A percentile compares a stretch with the other conserved stretches of the same genome.
phyloP scores from a whole-genome alignment of 2,329 filamentous ascomycete species.

The Fusarium anguioides region DNA sequence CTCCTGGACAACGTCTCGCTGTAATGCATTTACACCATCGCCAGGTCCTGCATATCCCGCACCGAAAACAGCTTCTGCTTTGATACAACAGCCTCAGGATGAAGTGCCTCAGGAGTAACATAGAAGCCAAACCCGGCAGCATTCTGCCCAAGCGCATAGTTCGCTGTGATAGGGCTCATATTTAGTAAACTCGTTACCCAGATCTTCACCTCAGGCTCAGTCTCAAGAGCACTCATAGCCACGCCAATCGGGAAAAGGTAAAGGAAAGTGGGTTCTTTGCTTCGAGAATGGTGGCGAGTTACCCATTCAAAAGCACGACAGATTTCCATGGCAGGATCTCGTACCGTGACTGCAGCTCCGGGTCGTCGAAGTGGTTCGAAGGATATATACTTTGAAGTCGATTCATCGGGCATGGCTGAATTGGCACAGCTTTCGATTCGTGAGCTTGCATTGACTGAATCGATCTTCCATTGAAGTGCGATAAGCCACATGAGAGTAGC shows the following conservation, averaged over 20 bases:
- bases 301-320: background rate
- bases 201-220: background rate
- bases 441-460: background rate
- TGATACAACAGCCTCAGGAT: background rate
- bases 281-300: background rate
- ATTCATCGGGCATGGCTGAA: background rate
- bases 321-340: background rate
- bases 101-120: background rate
- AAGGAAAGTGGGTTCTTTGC: background rate
- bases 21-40: too few relatives aligned
- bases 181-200: background rate
- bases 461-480: background rate
- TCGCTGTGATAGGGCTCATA: background rate
- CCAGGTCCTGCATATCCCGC: background rate
- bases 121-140: background rate
- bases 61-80: background rate
- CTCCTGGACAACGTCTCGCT: too few relatives aligned
- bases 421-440: background rate
- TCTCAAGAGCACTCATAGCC: background rate
- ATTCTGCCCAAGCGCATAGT: background rate
- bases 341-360: background rate
- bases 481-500: background rate
- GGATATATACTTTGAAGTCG: background rate
- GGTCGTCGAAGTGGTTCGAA: background rate
- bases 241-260: background rate